Percentiles rank a stretch among this genome's conserved stretches.
These are phyloP conservation scores for Aspergillus sp. DNA, from an alignment of 2,329 filamentous ascomycete species.

Conservation along the genomic window DNA sequence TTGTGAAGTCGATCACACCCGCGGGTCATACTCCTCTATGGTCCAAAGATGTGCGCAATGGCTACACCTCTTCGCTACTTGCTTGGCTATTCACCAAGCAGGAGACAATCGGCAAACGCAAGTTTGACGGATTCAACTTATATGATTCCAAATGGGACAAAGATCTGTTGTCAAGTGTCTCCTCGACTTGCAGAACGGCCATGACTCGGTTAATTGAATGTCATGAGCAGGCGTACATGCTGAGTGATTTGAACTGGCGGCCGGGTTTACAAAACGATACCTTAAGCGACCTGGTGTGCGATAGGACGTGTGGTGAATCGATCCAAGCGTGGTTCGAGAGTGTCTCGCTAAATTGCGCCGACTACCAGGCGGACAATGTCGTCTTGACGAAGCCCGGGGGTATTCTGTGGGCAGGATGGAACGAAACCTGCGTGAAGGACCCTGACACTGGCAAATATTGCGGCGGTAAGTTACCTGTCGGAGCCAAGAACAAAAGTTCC, in stretches of 20 bases:
- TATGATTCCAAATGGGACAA: not conserved
- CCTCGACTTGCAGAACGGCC: not conserved
- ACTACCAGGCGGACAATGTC: not conserved
- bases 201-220: not conserved
- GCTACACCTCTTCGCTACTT: too few relatives aligned
- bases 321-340: slow-evolving; percentile 9
- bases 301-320: slow-evolving; percentile 6
- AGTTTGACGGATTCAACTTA: not conserved
- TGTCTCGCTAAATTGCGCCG: slow-evolving; percentile 7
- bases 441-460: not conserved
- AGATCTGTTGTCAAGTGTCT: not conserved
- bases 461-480: not conserved
- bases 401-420: slow-evolving; percentile 2
- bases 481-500: not conserved
- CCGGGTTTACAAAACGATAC: not conserved
- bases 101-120: not conserved
- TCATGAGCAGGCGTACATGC: not conserved
- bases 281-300: slow-evolving; percentile 15
- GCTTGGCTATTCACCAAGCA: too few relatives aligned
- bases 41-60: too few relatives aligned
- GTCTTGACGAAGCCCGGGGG: not conserved
- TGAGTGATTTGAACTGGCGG: not conserved
- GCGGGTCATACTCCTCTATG: too few relatives aligned
- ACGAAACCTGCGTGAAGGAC: slow-evolving; percentile 3
- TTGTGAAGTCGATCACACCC: too few relatives aligned